Evolutionary conservation across 2,329 filamentous ascomycete genomes (phyloP).

Genomic region (Trichoderma guizhouense): DNA sequence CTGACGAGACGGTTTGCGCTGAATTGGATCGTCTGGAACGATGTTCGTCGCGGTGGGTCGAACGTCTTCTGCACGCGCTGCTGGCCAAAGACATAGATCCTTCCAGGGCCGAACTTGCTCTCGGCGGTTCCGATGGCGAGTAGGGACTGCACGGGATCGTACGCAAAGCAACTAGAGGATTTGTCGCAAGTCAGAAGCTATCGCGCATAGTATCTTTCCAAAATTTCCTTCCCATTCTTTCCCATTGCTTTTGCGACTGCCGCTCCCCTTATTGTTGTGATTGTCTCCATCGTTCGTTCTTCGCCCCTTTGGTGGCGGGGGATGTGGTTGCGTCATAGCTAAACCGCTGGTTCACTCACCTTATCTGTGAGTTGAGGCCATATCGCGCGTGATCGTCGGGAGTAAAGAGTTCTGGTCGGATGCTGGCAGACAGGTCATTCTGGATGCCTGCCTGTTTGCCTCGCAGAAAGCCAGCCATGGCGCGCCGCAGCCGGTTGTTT

Average conservation of each 20-base stretch:
- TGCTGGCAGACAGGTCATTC: slow-evolving; percentile 80
- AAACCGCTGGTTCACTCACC: slow-evolving; percentile 38
- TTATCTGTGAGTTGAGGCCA: slow-evolving; percentile 74
- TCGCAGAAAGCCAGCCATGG: slow-evolving; percentile 83
- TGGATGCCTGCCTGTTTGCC: slow-evolving; percentile 92
- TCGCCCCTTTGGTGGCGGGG: slow-evolving; percentile 8
- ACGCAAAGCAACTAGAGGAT: slow-evolving; percentile 67
- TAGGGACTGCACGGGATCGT: slow-evolving; percentile 90
- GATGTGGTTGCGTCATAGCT: slow-evolving; percentile 21
- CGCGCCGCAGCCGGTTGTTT: not conserved
- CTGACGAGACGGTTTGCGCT: slow-evolving; percentile 81
- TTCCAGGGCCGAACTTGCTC: slow-evolving; percentile 78
- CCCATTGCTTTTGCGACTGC: not conserved
- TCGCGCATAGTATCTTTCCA: not conserved
- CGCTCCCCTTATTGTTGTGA: not conserved
- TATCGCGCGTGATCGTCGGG: slow-evolving; percentile 81
- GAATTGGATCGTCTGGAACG: slow-evolving; percentile 77
- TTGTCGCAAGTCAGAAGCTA: slow-evolving; percentile 21
- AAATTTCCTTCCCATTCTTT: not conserved
- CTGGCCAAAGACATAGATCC: slow-evolving; percentile 86
- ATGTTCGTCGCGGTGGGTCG: slow-evolving; percentile 65
- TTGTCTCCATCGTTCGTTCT: not conserved
- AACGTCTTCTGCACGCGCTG: slow-evolving; percentile 75
- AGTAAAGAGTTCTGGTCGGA: slow-evolving; percentile 73
- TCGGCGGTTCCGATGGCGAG: slow-evolving; percentile 88